Base-by-base conservation (phyloP, 495 filamentous ascomycete genomes). In the Penicillium tannophilum region DNA sequence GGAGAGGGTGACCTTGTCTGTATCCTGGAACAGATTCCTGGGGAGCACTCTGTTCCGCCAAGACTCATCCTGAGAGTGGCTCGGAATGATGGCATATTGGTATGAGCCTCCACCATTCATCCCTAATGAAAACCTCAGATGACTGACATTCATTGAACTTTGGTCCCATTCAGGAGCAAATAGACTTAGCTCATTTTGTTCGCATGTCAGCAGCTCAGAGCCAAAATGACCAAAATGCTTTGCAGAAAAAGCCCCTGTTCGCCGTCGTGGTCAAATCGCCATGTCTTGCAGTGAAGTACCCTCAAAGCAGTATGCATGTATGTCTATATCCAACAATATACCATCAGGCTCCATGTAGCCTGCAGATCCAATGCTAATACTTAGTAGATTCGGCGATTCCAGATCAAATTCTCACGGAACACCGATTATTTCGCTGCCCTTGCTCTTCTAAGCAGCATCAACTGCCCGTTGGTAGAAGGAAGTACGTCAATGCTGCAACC, bases 231-330 rank as follows among this genome's bases (percentile, higher is more conserved):
- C 52, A 53, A 1, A 28, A 28, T 28, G 26, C 62, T 23, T 23
- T 23, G 20, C 20, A 23, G 20, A 23, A 23, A 16, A 76, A 71
- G 33, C 57, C 69, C 28, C 16, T 48, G 11, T 72, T 79, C 52
- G 70, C 74, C 8, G 70, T 79, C 31, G 65, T 80, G 17, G 72
- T 80, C n/a, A 80, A 76, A 45, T 53, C 63, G 2, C 77, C 77
- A 7, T 79, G 72, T 55, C 60, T 80, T 10, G 77, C 77, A 43
- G 61, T 80, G 20, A 78, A 76, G 54, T 80, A 76, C 59, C 70
- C 72, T 23, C 45, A 41, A 30, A 42, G 33, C 44, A 46, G 26
- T 60, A 64, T 45, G 19, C 49, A 64, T 53, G 65, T 63, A 52
- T 59, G 66, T 42, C 58, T 61, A 30, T 35, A 41, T 11, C 10